Base-by-base conservation (phyloP, 768 basidiomycete species). In the Candolleomyces aberdarensis region DNA sequence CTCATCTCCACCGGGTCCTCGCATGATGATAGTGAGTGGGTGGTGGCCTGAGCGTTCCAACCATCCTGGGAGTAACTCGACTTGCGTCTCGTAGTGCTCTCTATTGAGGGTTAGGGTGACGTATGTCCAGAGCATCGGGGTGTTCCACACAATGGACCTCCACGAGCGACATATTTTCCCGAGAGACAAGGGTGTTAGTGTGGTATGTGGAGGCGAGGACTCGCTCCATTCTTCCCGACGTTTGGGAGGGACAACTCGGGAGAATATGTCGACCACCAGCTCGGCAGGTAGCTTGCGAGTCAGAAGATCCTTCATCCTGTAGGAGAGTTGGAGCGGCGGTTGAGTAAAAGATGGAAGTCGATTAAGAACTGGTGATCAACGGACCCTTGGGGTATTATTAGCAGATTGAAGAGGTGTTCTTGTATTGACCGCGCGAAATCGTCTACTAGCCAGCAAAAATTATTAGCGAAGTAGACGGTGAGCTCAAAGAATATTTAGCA, bases 231-330 rank as follows among this genome's bases (percentile, higher is more conserved):
- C 31, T 22, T 26, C 22, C 26, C 53, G 39, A 8, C 20, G 15
- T 15, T 6, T 11, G 19, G 59, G 40, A 14, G 7, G 3, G 6
- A 60, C 22, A 0, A 47, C 51, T 31, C 29, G 36, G 19, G 40
- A 20, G 52, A 60, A 55, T 8, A 60, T 60, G 26, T 60, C 59
- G 43, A 55, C 22, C 8, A 54, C 29, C 17, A 59, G 49, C 36
- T 60, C 51, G 32, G 39, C n/a, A 13, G 59, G 51, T 14, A 55
- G 59, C 9, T 36, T n/a, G 7, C 13, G 15, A 4, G 57, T 48
- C 13, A 58, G 2, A 6, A 26, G 31, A 36, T 58, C 57, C 26
- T 26, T 26, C 26, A 26, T 26, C 1, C 26, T 26, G 26, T 26
- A 2, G 26, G 26, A 26, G 26, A 26, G 26, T 26, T 26, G 26